phyloP scores from a whole-genome alignment of 148 eudicot species.

The Polygonum aviculare region DNA sequence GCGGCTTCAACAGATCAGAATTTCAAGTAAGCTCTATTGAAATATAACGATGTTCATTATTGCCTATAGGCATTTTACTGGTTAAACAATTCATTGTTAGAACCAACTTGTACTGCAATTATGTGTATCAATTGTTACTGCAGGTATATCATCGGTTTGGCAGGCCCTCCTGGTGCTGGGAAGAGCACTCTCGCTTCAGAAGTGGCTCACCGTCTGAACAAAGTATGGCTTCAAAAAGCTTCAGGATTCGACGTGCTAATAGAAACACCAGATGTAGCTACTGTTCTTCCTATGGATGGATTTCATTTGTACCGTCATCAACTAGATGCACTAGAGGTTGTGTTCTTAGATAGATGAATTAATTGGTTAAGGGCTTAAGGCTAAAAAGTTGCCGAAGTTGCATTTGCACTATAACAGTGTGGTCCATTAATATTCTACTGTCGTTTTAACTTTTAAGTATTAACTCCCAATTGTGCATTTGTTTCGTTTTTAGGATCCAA shows the following conservation, averaged over 20 bases:
- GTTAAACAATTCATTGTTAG: too few species aligned
- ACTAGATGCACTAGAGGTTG: conserved; percentile 82
- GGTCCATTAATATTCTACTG: too few species aligned
- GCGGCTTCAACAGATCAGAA: conserved; percentile 54
- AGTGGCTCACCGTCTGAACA: conserved; percentile 69
- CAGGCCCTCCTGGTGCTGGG: conserved; percentile 99
- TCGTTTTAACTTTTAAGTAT: too few species aligned
- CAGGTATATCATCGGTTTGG: conserved; percentile 87
- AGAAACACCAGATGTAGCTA: conserved; percentile 63
- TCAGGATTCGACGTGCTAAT: conserved; percentile 53
- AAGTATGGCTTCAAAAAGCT: conserved; percentile 64
- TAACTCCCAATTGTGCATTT: too few species aligned
- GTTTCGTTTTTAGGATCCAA: conserved; percentile 48
- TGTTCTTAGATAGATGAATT: neutral
- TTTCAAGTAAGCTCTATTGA: conserved; percentile 50
- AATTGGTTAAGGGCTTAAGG: too few species aligned
- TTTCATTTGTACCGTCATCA: conserved; percentile 95
- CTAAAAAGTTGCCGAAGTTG: too few species aligned
- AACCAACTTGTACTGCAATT: neutral
- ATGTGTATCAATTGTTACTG: conserved; percentile 9
- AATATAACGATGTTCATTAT: neutral
- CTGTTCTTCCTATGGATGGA: conserved; percentile 96
- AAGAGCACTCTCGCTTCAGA: conserved; percentile 85
- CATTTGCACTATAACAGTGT: too few species aligned
- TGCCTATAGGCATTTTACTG: too few species aligned